Base-by-base conservation (phyloP, 2,329 filamentous ascomycete species). In the Colletotrichum somersetense region DNA sequence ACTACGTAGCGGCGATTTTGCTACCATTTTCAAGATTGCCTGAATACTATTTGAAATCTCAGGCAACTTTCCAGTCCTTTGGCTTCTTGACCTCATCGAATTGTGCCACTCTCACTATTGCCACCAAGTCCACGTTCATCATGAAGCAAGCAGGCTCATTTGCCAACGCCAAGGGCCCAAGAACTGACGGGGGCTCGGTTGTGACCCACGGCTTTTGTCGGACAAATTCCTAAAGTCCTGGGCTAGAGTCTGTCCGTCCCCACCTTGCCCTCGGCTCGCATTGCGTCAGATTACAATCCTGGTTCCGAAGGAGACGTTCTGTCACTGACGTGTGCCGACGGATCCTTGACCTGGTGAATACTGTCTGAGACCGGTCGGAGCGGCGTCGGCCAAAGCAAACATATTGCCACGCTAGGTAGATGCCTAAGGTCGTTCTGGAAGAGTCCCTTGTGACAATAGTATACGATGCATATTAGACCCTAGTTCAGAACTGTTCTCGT, bases 261-360 rank as follows among this genome's bases (percentile, higher is more conserved):
- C 67, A 67, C 67, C 57, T 67, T 38, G 44, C 16, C 38, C 33
- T 61, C n/a, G 16, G 57, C 20, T 67, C 23, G 16, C 20, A 65
- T 69, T 65, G 40, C 46, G 66, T 70, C 66, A 69, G 66, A 56
- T 42, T 5, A n/a, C 20, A 23, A 30, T 61, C 55, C 40, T 64
- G 55, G 20, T 72, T 56, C n/a, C 33, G 18, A 35, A 30, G 57
- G 66, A 38, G 30, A 5, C 66, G 48, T 59, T 46, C 18, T 69
- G n/a, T 56, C 46, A 56, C 66, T 55, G 66, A 65, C 55, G 55
- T 26, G 33, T 69, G 59, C 40, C 46, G 42, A 40, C 30, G 38
- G 66, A 55, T 64, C 59, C 70, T 52, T n/a, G n/a, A 7, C 7
- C 10, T 3, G 44, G 8, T n/a, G 20, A 12, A 7, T 44, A n/a